These are phyloP conservation scores for Myxozyma neotropica DNA, from an alignment of 805 yeast genomes.

Conservation along the genomic window DNA sequence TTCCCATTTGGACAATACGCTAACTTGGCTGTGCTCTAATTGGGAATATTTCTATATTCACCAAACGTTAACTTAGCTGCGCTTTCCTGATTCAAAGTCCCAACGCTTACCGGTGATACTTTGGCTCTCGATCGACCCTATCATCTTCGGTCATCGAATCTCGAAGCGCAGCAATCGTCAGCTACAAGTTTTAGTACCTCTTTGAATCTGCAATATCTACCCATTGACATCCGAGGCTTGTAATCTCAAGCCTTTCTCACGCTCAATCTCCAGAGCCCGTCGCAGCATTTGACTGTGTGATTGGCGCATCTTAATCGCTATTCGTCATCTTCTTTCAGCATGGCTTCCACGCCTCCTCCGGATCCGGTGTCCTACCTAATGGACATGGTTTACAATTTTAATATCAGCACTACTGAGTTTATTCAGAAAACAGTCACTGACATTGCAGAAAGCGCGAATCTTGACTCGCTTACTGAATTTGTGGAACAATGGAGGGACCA, in stretches of 20 bases:
- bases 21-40: no score
- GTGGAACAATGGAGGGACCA: constrained; percentile 14
- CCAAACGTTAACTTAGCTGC: background rate
- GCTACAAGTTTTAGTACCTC: no score
- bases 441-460: constrained; percentile 13
- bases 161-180: no score
- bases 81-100: background rate
- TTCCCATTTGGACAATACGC: no score
- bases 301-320: no score
- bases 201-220: no score
- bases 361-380: constrained; percentile 32
- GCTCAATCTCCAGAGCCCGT: no score
- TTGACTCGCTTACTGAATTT: constrained; percentile 21
- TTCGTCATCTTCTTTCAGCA: background rate
- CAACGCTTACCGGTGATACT: constrained; percentile 5
- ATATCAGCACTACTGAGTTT: constrained; percentile 22
- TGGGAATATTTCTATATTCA: background rate
- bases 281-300: no score
- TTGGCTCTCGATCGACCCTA: background rate
- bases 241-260: no score
- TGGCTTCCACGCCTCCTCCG: constrained; percentile 31
- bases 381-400: constrained; percentile 24
- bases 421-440: constrained; percentile 21
- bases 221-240: no score
- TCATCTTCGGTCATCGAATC: no score